Conservation (phyloP, 192 early-diverging fungal species). For the Coemansia sp. region DNA sequence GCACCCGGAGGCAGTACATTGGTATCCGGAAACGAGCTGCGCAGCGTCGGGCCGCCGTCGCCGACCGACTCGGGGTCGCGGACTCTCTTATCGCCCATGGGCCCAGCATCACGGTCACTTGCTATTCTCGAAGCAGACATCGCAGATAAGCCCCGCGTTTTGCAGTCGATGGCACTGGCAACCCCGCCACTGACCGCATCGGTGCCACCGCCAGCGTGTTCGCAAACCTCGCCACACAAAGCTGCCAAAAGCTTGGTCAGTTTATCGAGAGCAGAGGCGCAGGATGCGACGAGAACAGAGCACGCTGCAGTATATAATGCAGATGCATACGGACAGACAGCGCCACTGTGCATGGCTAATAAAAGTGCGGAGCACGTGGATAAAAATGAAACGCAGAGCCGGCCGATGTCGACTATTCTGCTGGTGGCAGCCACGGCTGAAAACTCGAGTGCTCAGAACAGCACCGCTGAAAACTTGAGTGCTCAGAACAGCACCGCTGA, state of each 20-base stretch:
- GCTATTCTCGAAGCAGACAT: not conserved
- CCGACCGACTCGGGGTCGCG: not conserved
- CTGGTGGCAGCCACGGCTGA: conserved; percentile 42
- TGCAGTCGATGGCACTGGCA: conserved; percentile 2
- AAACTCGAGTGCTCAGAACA: conserved; percentile 18
- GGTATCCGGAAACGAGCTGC: not conserved
- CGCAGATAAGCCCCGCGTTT: not conserved
- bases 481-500: conserved; percentile 12
- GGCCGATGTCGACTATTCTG: conserved; percentile 30
- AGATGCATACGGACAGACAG: not conserved
- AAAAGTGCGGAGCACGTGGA: not conserved
- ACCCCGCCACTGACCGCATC: conserved; percentile 16
- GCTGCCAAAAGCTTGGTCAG: not conserved
- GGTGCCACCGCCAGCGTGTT: conserved; percentile 7
- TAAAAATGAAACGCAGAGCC: not conserved
- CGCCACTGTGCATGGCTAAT: not conserved
- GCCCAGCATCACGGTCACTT: not conserved
- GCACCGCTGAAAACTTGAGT: not conserved
- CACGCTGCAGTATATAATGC: not conserved
- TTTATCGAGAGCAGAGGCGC: not conserved
- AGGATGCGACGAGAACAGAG: not conserved
- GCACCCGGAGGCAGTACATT: not conserved
- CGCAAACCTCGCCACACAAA: conserved; percentile 22
- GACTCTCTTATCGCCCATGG: not conserved
- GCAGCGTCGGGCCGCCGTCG: conserved; percentile 7